These are phyloP conservation scores for Zygnema cylindricum DNA, from an alignment of 139 green algal species.

Conservation along the genomic window DNA sequence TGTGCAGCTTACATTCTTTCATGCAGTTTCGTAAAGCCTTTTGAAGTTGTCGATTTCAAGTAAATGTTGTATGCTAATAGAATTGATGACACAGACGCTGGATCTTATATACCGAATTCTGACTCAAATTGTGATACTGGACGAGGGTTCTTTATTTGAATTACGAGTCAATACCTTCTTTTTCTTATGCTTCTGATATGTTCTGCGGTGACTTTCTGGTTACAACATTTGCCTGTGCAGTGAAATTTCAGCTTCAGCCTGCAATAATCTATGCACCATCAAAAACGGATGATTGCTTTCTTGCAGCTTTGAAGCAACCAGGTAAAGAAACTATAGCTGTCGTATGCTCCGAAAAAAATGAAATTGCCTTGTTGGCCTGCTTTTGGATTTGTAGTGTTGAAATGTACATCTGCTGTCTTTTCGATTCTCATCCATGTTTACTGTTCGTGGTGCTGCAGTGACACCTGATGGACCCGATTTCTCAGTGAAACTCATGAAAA, in stretches of 20 bases:
- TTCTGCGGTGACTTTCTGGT: neutral
- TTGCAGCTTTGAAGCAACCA: neutral
- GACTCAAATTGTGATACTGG: too few species aligned
- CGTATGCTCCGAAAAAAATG: neutral
- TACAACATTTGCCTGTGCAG: neutral
- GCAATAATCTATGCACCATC: neutral
- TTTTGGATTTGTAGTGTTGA: neutral
- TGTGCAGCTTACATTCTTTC: neutral
- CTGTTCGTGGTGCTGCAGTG: neutral
- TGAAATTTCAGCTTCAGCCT: constrained; percentile 25
- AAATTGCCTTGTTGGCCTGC: neutral
- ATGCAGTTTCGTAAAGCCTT: neutral
- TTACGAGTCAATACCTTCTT: too few species aligned
- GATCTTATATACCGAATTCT: too few species aligned
- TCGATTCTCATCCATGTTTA: neutral
- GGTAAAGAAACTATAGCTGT: neutral
- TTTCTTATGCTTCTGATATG: too few species aligned
- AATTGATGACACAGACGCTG: too few species aligned
- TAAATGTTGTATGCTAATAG: too few species aligned
- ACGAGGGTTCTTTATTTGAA: too few species aligned
- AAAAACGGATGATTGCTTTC: neutral
- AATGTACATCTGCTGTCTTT: neutral
- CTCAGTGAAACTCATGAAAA: constrained; percentile 49
- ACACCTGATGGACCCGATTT: constrained; percentile 30
- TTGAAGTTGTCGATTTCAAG: too few species aligned